phyloP scores from a whole-genome alignment of 31 red algal species.

The Bonnemaisonia californica region DNA sequence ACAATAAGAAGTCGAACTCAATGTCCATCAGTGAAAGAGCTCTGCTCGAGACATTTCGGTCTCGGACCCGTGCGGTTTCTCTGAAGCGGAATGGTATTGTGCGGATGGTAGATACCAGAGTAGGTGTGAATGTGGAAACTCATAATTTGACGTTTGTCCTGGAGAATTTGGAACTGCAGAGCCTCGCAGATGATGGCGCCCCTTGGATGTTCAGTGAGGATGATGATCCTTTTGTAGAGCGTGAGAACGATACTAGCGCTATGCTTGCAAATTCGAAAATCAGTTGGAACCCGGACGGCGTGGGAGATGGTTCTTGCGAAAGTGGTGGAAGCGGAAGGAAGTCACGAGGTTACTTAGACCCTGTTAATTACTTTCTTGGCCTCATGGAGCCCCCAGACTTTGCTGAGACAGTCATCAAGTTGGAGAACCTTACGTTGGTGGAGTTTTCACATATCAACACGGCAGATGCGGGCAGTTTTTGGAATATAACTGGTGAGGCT shows the following conservation, averaged over 20 bases:
- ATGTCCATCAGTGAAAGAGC: neutral
- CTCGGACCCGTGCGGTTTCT: neutral
- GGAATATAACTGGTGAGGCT: slow-evolving; percentile 64
- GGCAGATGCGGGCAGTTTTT: slow-evolving; percentile 16
- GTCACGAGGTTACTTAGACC: slow-evolving; percentile 61
- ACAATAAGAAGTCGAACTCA: neutral
- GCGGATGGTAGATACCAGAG: neutral
- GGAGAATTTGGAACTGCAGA: slow-evolving; percentile 39
- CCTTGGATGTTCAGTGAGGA: slow-evolving; percentile 55
- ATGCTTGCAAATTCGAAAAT: slow-evolving; percentile 40
- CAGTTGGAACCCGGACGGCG: slow-evolving; percentile 54
- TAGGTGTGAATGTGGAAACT: slow-evolving; percentile 27
- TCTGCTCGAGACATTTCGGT: neutral
- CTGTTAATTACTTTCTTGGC: slow-evolving; percentile 44
- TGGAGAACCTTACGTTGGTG: slow-evolving; percentile 46
- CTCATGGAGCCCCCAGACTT: slow-evolving; percentile 20
- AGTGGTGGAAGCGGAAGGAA: slow-evolving; percentile 56
- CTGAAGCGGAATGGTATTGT: neutral
- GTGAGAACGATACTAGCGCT: neutral
- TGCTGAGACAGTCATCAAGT: slow-evolving; percentile 10
- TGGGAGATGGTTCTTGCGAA: slow-evolving; percentile 41
- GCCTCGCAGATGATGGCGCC: neutral
- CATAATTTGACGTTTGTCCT: slow-evolving; percentile 56
- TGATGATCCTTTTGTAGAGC: slow-evolving; percentile 29
- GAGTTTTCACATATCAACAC: slow-evolving; percentile 66